phyloP scores from a whole-genome alignment of 2,329 filamentous ascomycete genomes.

The Leptosphaerulina australis region DNA sequence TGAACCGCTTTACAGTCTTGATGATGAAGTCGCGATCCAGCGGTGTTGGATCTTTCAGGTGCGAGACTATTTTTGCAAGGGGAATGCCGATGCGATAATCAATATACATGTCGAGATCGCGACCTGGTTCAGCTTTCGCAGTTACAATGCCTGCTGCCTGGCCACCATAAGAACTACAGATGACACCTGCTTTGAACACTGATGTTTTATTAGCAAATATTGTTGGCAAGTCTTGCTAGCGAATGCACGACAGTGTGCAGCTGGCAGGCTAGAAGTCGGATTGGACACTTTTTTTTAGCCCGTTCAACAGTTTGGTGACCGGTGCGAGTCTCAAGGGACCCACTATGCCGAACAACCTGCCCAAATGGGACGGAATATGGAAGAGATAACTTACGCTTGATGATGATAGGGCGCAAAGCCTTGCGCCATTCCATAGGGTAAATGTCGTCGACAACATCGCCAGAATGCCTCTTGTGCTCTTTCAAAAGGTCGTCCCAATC shows the following conservation, averaged over 20 bases:
- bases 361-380: neutral
- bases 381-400: constrained; percentile 39
- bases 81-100: constrained; percentile 45
- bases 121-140: constrained; percentile 47
- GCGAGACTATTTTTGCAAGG: constrained; percentile 27
- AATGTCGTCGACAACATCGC: constrained; percentile 27
- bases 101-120: constrained; percentile 53
- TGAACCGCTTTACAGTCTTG: constrained; percentile 40
- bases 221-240: too few relatives aligned
- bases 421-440: constrained; percentile 51
- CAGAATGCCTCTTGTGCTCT: constrained; percentile 10
- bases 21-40: constrained; percentile 44
- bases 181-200: constrained; percentile 57
- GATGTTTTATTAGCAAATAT: neutral
- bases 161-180: constrained; percentile 41
- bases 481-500: constrained; percentile 44
- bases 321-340: neutral
- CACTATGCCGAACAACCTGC: neutral
- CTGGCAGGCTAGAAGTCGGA: constrained; percentile 4
- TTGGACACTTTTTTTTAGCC: constrained; percentile 1
- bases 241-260: neutral
- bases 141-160: constrained; percentile 48
- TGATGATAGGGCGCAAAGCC: constrained; percentile 51
- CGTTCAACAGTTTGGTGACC: constrained; percentile 1
- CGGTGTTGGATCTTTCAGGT: constrained; percentile 43